Conservation (phyloP, 257 asterid species). For the Capsicum rhomboideum region DNA sequence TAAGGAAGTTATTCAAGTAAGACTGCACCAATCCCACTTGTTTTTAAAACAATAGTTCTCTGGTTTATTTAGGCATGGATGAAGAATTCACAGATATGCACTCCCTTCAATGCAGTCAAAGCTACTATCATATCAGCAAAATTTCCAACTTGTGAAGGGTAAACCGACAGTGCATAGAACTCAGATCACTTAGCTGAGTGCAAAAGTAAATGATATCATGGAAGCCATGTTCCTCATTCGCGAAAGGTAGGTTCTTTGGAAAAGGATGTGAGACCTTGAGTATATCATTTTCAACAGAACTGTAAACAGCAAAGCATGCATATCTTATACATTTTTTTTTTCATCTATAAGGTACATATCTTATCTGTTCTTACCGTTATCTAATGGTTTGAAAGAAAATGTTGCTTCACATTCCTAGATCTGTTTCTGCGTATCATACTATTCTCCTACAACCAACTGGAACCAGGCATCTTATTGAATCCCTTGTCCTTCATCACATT, state of each 20-base stretch:
- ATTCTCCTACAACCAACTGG: constrained; percentile 27
- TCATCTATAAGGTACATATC: neutral
- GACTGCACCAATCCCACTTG: neutral
- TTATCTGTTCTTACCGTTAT: neutral
- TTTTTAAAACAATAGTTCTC: neutral
- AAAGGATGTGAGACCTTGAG: neutral
- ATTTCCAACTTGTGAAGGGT: neutral
- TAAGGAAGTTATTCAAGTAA: neutral
- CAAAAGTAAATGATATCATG: neutral
- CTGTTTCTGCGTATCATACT: neutral
- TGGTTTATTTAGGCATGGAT: neutral
- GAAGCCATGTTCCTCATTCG: neutral
- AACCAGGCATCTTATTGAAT: constrained; percentile 39
- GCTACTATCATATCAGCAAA: neutral
- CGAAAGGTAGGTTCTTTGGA: neutral
- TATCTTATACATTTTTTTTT: neutral
- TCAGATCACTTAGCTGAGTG: neutral
- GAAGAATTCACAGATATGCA: neutral
- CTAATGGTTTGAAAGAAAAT: neutral
- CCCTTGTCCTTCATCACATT: constrained; percentile 38
- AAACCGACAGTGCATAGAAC: neutral
- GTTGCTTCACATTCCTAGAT: neutral
- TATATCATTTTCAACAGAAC: neutral
- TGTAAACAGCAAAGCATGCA: neutral
- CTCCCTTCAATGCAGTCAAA: neutral